A percentile compares a stretch with the other conserved stretches of the same genome.
phyloP scores from a whole-genome alignment of 805 yeast species.

The Clavispora phyllophila region DNA sequence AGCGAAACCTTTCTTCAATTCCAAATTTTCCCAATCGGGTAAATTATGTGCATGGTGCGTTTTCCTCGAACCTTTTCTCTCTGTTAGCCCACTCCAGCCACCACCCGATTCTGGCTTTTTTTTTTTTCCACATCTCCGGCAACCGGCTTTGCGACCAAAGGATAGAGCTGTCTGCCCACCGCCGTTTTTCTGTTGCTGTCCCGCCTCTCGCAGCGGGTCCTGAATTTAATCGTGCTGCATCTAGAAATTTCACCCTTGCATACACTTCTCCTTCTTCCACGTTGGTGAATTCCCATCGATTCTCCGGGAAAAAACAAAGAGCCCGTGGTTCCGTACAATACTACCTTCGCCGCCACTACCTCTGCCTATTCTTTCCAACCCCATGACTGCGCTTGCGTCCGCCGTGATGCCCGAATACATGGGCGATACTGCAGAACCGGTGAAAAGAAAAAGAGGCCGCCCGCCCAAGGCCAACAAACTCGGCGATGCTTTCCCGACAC shows the following conservation, averaged over 20 bases:
- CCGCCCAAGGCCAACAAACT: constrained; percentile 40
- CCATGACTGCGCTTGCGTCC: neutral
- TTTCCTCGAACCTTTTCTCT: neutral
- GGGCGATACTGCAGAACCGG: constrained; percentile 13
- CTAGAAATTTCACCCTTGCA: neutral
- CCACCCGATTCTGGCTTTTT: neutral
- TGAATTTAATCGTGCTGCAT: neutral
- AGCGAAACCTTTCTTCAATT: too few relatives aligned
- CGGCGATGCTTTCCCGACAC: constrained; percentile 26
- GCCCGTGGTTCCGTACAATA: too few relatives aligned
- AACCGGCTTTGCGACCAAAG: too few relatives aligned
- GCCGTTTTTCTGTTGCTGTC: too few relatives aligned
- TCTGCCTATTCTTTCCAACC: neutral
- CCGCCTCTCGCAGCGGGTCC: neutral
- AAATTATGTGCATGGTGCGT: neutral
- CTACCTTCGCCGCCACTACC: too few relatives aligned
- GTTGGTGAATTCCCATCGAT: too few relatives aligned
- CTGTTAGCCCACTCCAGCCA: neutral
- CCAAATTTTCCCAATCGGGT: neutral
- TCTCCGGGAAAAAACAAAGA: too few relatives aligned
- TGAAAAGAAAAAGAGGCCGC: constrained; percentile 40
- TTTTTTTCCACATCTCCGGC: too few relatives aligned
- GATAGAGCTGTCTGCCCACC: too few relatives aligned
- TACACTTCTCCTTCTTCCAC: neutral
- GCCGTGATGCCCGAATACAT: neutral